These are phyloP conservation scores for Cladophialophora bantiana DNA, from an alignment of 2,329 filamentous ascomycete genomes.

Conservation along the genomic window DNA sequence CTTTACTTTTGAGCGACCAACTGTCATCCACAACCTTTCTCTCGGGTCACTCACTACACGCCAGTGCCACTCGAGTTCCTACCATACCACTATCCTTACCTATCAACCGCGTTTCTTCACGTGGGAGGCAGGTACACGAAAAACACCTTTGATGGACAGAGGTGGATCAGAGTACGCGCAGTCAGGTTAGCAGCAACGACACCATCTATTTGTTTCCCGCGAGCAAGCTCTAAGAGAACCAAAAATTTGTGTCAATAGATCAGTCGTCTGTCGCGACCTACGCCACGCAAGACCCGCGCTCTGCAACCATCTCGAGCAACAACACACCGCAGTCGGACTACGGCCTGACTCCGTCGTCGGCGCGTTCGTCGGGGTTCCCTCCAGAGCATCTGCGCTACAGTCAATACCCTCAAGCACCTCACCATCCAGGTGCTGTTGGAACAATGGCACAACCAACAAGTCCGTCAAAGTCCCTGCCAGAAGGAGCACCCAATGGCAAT, in stretches of 20 bases:
- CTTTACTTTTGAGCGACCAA: conserved; percentile 34
- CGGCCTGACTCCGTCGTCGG: conserved; percentile 75
- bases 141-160: conserved; percentile 58
- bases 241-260: conserved; percentile 66
- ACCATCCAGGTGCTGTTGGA: conserved; percentile 76
- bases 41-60: conserved; percentile 29
- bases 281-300: conserved; percentile 78
- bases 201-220: conserved; percentile 50
- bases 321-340: conserved; percentile 90
- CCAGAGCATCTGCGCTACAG: conserved; percentile 76
- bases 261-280: conserved; percentile 93
- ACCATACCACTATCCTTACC: conserved; percentile 21
- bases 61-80: conserved; percentile 27
- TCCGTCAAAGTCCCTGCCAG: conserved; percentile 90
- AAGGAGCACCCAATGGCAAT: conserved; percentile 76
- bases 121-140: conserved; percentile 23
- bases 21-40: conserved; percentile 36
- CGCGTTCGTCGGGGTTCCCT: conserved; percentile 82
- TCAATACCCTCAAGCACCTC: conserved; percentile 77
- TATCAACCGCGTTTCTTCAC: conserved; percentile 24
- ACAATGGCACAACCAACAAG: conserved; percentile 99
- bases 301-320: conserved; percentile 74
- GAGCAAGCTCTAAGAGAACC: conserved; percentile 36
- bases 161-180: conserved; percentile 79
- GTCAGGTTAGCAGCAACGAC: conserved; percentile 82